phyloP scores from a whole-genome alignment of 371 early-diverging fungal genomes.

The Rhizopus arrhizus region DNA sequence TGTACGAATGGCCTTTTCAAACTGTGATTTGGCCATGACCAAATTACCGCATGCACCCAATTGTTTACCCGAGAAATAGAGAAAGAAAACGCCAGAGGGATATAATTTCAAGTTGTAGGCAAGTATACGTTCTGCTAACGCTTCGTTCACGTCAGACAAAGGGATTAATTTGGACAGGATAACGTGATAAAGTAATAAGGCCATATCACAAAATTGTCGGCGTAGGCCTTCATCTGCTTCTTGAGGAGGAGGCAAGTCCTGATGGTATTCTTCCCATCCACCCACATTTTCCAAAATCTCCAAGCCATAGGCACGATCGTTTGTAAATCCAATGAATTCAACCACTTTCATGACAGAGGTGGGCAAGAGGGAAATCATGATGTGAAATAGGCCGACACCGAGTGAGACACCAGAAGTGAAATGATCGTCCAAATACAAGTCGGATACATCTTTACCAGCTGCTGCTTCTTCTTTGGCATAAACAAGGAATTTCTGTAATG shows the following conservation, averaged over 20 bases:
- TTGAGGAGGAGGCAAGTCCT: slow-evolving; percentile 20
- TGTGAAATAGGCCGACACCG: slow-evolving; percentile 65
- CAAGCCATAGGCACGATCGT: slow-evolving; percentile 69
- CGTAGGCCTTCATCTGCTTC: slow-evolving; percentile 43
- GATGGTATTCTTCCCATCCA: slow-evolving; percentile 40
- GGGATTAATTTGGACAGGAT: slow-evolving; percentile 66
- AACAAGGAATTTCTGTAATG: slow-evolving; percentile 55
- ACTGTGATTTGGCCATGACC: slow-evolving; percentile 54
- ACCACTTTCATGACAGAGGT: slow-evolving; percentile 52
- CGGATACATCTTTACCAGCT: slow-evolving; percentile 35
- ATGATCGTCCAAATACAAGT: slow-evolving; percentile 64
- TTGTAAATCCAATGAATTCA: slow-evolving; percentile 75
- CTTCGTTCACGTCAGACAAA: slow-evolving; percentile 53
- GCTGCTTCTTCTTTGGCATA: slow-evolving; percentile 40
- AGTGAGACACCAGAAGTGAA: slow-evolving; percentile 78
- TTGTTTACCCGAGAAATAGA: slow-evolving; percentile 65
- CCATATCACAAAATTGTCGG: slow-evolving; percentile 65
- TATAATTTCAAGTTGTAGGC: slow-evolving; percentile 49
- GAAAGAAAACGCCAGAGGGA: slow-evolving; percentile 68
- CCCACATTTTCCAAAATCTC: slow-evolving; percentile 63
- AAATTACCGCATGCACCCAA: slow-evolving; percentile 53
- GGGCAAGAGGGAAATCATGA: slow-evolving; percentile 56
- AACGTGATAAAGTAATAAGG: slow-evolving; percentile 68
- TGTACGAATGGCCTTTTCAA: slow-evolving; percentile 48
- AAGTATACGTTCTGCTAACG: slow-evolving; percentile 50